phyloP scores from a whole-genome alignment of 768 basidiomycete species.

The Kwoniella shandongensis region DNA sequence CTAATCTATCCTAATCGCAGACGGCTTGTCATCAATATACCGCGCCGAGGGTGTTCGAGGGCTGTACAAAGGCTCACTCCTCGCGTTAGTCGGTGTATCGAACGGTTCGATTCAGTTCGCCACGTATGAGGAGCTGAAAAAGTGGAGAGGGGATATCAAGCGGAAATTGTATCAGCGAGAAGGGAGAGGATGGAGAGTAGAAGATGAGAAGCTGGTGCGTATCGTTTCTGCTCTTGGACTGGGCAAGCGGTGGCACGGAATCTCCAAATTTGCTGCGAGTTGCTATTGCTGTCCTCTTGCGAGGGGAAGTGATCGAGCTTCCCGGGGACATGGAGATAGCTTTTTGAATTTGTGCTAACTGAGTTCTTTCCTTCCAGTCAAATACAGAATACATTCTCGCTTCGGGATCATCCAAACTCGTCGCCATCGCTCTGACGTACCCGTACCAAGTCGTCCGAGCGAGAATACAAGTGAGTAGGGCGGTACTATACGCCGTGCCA shows the following conservation, averaged over 20 bases:
- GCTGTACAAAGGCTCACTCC: slow-evolving; percentile 78
- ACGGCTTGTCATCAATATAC: slow-evolving; percentile 72
- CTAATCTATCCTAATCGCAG: slow-evolving; percentile 50
- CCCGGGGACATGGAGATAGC: background rate
- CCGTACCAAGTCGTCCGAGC: slow-evolving; percentile 97
- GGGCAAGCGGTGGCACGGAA: background rate
- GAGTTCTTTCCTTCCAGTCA: slow-evolving; percentile 60
- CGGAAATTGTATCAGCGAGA: slow-evolving; percentile 62
- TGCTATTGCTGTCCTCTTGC: background rate
- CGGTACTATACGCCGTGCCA: background rate
- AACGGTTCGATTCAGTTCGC: slow-evolving; percentile 96
- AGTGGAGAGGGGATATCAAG: slow-evolving; percentile 73
- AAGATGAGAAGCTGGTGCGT: slow-evolving; percentile 83
- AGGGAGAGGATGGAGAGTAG: slow-evolving; percentile 67
- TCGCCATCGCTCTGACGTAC: slow-evolving; percentile 80
- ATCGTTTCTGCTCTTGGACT: background rate
- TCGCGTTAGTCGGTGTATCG: slow-evolving; percentile 87
- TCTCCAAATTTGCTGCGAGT: too few relatives aligned
- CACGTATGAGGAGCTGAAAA: slow-evolving; percentile 93
- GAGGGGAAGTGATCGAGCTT: background rate
- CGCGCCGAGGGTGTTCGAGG: slow-evolving; percentile 73
- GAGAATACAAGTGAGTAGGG: slow-evolving; percentile 73
- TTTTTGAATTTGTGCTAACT: background rate
- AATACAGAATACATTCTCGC: slow-evolving; percentile 88
- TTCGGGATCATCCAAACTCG: slow-evolving; percentile 85